Evolutionary conservation across 805 yeast species (phyloP), one percentile per base, ranked within the genome.

Genomic region (Saturnispora gosingensis): DNA sequence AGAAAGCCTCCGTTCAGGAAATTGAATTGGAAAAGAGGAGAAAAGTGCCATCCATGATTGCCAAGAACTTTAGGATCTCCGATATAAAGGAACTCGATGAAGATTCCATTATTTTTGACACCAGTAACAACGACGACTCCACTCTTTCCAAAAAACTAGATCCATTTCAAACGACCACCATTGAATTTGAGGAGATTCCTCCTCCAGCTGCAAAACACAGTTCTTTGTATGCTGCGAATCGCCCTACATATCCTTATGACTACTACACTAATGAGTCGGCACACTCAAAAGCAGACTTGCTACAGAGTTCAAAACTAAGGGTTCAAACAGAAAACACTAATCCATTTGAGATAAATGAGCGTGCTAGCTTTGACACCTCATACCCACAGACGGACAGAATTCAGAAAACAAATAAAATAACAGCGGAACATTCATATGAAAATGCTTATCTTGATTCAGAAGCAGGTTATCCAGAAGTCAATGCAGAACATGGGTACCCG

Each of bases 151-250:
- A 24, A 15, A 40, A 40, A 15, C 7, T 13, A 11, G 44, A 40
- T 11, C 44, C 44, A 24, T 40, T 40, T 11, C 44, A 24, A 22
- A 40, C 44, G 2, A 22, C n/a, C 5, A 40, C 44, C 8, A 24
- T 40, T 5, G 44, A 74, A 64, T 27, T 56, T 56, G 54, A 63
- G 66, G 11, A 30, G 74, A 42, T 45, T 71, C 67, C n/a, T 58
- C 53, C n/a, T 71, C 71, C 2, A 65, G 39, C 6, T 62, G 58
- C 16, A 73, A 68, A 5, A 74, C 55, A 3, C 61, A 55, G 40
- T 68, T 69, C 38, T 67, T 68, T 58, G 73, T 74, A 32, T 66
- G 58, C 51, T 74, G 73, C 51, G 67, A 48, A 4, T 69, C 67
- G 45, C 73, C 78, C 35, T 13, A 16, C n/a, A 6, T 38, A 20